Conservation (phyloP, 768 basidiomycete genomes). For the Scleroderma bovista region DNA sequence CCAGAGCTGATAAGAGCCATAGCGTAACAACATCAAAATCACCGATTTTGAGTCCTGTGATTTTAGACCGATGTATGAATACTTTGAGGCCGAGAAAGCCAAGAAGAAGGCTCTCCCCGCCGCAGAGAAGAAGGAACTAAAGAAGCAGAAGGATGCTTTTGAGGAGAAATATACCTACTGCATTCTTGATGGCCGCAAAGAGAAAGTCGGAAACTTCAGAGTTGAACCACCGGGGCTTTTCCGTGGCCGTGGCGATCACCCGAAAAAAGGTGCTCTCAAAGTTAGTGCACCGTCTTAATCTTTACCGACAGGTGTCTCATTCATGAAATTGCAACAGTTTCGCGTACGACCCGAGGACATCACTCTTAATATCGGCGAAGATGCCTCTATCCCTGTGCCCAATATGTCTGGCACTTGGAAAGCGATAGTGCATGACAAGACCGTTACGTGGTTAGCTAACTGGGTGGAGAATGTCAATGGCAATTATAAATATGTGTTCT, state of each 20-base stretch:
- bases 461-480: conserved; percentile 99
- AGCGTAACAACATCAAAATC: conserved; percentile 75
- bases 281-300: conserved; percentile 37
- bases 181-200: conserved; percentile 91
- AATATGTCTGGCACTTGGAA: conserved; percentile 94
- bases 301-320: conserved; percentile 5
- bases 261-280: conserved; percentile 94
- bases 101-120: conserved; percentile 83
- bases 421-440: conserved; percentile 82
- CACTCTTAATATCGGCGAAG: conserved; percentile 87
- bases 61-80: conserved; percentile 90
- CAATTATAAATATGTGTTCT: conserved; percentile 95
- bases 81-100: conserved; percentile 88
- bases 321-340: conserved; percentile 38
- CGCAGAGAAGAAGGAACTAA: conserved; percentile 88
- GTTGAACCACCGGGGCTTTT: conserved; percentile 99
- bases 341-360: conserved; percentile 94
- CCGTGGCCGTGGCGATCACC: conserved; percentile 96
- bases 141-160: conserved; percentile 76
- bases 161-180: conserved; percentile 85
- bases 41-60: conserved; percentile 77
- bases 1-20: conserved; percentile 5
- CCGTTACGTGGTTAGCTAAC: conserved; percentile 97
- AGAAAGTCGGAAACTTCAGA: conserved; percentile 97
- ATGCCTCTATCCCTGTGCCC: conserved; percentile 70